Percentiles rank a stretch among this genome's conserved stretches.
phyloP scores from a whole-genome alignment of 805 yeast species.

The Blastobotrys mokoenaii region DNA sequence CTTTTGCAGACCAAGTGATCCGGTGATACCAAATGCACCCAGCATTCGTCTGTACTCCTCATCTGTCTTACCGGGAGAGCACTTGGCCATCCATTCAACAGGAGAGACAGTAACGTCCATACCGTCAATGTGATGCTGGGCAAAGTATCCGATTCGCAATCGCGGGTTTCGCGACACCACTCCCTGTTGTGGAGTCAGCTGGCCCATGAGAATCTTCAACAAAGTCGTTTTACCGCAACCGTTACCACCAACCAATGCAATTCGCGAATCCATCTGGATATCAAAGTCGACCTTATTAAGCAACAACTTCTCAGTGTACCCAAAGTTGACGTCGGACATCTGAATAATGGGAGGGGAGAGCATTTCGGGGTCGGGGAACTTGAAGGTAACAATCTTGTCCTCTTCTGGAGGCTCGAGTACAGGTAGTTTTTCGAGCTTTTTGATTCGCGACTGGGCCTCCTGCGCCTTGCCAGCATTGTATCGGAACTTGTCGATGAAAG shows the following conservation, averaged over 20 bases:
- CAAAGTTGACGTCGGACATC: constrained; percentile 78
- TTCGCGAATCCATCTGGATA: constrained; percentile 87
- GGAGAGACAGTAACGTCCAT: constrained; percentile 84
- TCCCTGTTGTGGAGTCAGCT: constrained; percentile 67
- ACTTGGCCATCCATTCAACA: constrained; percentile 86
- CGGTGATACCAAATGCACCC: constrained; percentile 96
- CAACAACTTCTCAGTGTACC: constrained; percentile 59
- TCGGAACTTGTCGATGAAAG: constrained; percentile 90
- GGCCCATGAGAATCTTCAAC: constrained; percentile 77
- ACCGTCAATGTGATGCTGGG: constrained; percentile 97
- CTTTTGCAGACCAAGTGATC: constrained; percentile 84
- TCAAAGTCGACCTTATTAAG: constrained; percentile 76
- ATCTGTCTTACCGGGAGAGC: constrained; percentile 87
- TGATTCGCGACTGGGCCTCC: constrained; percentile 97
- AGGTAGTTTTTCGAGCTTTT: constrained; percentile 92
- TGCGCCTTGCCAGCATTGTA: constrained; percentile 96
- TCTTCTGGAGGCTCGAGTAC: constrained; percentile 89
- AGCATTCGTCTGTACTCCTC: constrained; percentile 95
- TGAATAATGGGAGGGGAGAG: constrained; percentile 91
- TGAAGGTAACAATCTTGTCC: constrained; percentile 74
- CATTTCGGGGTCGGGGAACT: constrained; percentile 91
- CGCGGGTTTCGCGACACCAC: constrained; percentile 73
- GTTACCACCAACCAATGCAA: constrained; percentile 96
- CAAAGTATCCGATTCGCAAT: constrained; percentile 90
- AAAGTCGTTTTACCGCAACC: constrained; percentile 99